Conservation (phyloP, 2,329 filamentous ascomycete genomes). For the Corynespora cassiicola region DNA sequence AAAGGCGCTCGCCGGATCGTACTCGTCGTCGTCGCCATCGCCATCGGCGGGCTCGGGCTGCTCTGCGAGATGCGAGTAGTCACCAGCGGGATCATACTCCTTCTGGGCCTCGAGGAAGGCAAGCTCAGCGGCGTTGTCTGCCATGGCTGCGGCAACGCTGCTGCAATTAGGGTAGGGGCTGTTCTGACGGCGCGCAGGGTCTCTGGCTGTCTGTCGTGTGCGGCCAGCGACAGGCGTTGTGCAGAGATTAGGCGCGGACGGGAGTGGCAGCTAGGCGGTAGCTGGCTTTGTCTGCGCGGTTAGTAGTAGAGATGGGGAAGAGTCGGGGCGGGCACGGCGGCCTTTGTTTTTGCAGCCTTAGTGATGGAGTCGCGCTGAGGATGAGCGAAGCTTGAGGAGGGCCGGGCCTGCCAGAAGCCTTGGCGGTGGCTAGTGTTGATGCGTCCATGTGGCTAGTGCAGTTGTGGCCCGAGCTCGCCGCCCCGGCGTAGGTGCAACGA, state of each 20-base stretch:
- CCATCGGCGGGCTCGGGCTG: constrained; percentile 52
- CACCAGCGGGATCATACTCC: constrained; percentile 48
- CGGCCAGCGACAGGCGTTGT: background rate
- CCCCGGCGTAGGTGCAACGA: too few relatives aligned
- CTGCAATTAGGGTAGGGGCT: background rate
- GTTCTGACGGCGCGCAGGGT: background rate
- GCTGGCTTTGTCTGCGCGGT: constrained; percentile 17
- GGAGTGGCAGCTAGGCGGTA: background rate
- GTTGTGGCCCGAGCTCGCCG: too few relatives aligned
- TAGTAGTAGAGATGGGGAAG: constrained; percentile 4
- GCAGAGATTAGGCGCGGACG: too few relatives aligned
- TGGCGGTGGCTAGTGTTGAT: constrained; percentile 2
- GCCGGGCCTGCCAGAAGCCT: too few relatives aligned
- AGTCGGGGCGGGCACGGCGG: background rate
- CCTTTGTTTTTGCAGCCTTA: constrained; percentile 7
- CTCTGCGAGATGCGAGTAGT: constrained; percentile 48
- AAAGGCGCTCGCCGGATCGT: constrained; percentile 44
- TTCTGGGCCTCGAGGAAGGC: constrained; percentile 60
- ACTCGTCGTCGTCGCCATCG: constrained; percentile 48
- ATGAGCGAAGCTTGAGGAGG: too few relatives aligned
- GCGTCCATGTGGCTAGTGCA: too few relatives aligned
- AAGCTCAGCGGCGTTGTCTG: constrained; percentile 60
- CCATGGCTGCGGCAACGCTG: constrained; percentile 46
- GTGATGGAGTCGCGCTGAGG: too few relatives aligned
- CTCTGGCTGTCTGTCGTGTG: constrained; percentile 6